Evolutionary conservation across 139 green algal genomes (phyloP), one percentile per base, ranked within the genome.

Genomic region (Parachlorella kessleri): DNA sequence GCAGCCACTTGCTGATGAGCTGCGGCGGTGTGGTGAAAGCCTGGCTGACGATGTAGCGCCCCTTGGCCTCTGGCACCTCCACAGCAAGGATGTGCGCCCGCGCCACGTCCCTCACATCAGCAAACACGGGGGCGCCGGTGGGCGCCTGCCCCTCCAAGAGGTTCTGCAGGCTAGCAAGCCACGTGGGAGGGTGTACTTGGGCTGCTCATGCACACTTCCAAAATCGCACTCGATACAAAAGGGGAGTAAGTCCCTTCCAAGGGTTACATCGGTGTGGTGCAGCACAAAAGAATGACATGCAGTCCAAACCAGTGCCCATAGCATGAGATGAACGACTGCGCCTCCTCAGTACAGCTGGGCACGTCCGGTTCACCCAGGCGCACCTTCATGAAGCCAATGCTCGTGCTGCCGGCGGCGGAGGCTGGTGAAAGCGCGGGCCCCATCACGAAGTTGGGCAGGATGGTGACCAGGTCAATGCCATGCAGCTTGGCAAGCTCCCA

Each of bases 371-470:
- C n/a, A n/a, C 21, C 14, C 21, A 59, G 21, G 23, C 55, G 4
- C 38, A 85, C 80, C 76, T 85, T 78, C 67, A 89, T 80, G 75
- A 84, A 88, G n/a, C 75, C 79, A n/a, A 86, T 75, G 55, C 68
- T 81, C 32, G 78, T 87, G 48, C 48, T 59, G 0, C 48, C 48
- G 42, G 67, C 70, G 55, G 82, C 70, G n/a, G 65, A 7, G 2
- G 64, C 53, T 3, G 23, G 39, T 33, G 36, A 66, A 9, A 88
- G 67, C 6, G 91, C 76, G 4, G 91, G 91, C 0, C 92, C 92
- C 81, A 97, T 83, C 36, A 94, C 80, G 67, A 95, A 92, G 38
- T 91, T 38, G 64, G 93, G 88, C 80, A 95, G 89, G 30, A 96
- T 94, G 39, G 83, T 90, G 3, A 89, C 84, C 54, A 97, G 76